Base-by-base conservation (phyloP, 805 yeast genomes). In the Pichia manshurica region DNA sequence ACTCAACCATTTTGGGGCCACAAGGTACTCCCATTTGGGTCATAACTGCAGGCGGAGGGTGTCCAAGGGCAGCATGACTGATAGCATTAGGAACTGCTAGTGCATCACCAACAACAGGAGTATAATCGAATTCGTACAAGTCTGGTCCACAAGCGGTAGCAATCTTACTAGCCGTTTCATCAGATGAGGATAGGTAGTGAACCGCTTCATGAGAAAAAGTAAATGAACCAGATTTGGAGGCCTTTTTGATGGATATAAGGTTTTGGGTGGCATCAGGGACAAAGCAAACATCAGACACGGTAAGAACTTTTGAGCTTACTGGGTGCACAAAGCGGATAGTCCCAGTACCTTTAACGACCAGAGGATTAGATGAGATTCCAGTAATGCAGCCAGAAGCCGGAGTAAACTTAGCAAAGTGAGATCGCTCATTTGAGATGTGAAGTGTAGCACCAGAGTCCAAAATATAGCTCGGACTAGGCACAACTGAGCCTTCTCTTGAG, bases 11-110 rank as follows among this genome's bases (percentile, higher is more conserved):
- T 16, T 25, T 25, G 15, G 34, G 23, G 25, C 35, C 43, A 17
- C 20, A 16, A 29, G 15, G n/a, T 20, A 20, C 21, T 9, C 37
- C 44, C 15, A 41, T n/a, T 12, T 31, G 37, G n/a, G 22, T 9
- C 44, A 41, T 41, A 19, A 32, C 37, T 12, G 21, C 44, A 5
- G 44, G 44, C 13, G 44, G n/a, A 32, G 29, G 44, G 25, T 41
- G 44, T 4, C 44, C 44, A 8, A 41, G 32, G 9, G 33, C 32
- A 5, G 12, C n/a, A 21, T 41, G 44, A 17, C 22, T 17, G 23
- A 28, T 7, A 16, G n/a, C 20, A 20, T 21, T 7, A 6, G n/a
- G 15, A 12, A 37, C 9, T 21, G 13, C 29, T 19, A 19, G 20
- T 15, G 44, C 38, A 19, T 32, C 21, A 41, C 31, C 29, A 22